Evolutionary conservation across 352 stramenopile species (phyloP).

Genomic region (Phytophthora pinifolia): DNA sequence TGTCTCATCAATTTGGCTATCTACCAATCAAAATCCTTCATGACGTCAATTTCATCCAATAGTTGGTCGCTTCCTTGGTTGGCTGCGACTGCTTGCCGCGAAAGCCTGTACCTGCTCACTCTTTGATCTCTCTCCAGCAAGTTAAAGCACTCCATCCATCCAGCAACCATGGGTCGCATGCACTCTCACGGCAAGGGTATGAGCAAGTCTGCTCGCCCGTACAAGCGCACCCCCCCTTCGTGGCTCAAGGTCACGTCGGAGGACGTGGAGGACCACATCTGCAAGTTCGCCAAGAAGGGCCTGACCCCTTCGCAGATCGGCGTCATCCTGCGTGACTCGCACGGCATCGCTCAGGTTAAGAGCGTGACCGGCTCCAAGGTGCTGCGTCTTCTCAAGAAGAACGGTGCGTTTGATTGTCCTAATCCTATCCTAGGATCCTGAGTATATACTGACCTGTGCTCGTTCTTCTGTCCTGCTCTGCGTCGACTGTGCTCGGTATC

Average conservation of each 20-base stretch:
- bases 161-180: constrained; percentile 97
- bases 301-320: constrained; percentile 97
- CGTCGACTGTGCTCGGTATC: constrained; percentile 67
- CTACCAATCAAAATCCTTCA: constrained; percentile 12
- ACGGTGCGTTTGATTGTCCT: constrained; percentile 69
- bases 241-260: constrained; percentile 97
- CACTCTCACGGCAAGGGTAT: constrained; percentile 99
- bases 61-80: constrained; percentile 24
- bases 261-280: constrained; percentile 99
- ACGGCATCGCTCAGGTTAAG: constrained; percentile 99
- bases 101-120: constrained; percentile 19
- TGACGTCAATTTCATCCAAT: constrained; percentile 17
- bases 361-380: constrained; percentile 99
- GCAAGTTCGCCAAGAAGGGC: constrained; percentile 99
- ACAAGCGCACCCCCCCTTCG: constrained; percentile 98
- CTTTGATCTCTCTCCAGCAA: constrained; percentile 78
- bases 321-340: constrained; percentile 99
- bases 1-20: background rate
- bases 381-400: constrained; percentile 99
- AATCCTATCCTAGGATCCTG: background rate
- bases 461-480: constrained; percentile 17
- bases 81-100: constrained; percentile 24
- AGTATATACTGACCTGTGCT: constrained; percentile 10
- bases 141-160: constrained; percentile 35
- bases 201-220: constrained; percentile 98